Evolutionary conservation across 768 basidiomycete species (phyloP), one percentile per base, ranked within the genome.

Genomic region (Tephrocybe sp.): DNA sequence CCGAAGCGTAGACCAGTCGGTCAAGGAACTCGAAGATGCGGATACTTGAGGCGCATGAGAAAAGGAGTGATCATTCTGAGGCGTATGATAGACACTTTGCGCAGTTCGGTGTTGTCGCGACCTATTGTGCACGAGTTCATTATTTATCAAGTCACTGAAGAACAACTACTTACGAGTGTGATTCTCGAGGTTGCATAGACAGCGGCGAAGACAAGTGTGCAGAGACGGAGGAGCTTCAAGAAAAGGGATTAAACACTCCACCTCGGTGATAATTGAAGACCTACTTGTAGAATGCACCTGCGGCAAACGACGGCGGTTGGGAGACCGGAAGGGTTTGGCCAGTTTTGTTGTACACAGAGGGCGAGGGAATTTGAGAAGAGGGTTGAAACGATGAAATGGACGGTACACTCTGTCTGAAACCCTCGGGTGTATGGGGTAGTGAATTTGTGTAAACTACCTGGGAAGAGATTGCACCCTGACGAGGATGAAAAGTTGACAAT

Each of bases 241-340:
- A 3, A 23, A 23, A n/a, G 10, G 33, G 20, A 38, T 31, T 30
- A 35, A 20, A 30, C 13, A 39, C 19, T 5, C 11, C 30, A 8
- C 5, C 35, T n/a, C 12, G 6, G 44, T 17, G 17, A n/a, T 8
- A 30, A 34, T 34, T 6, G 9, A 40, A 31, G 2, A 36, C 75
- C 43, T 57, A 81, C 86, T 78, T 83, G 69, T 87, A 88, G 26
- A 87, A 74, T 2, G 78, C 69, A 38, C 31, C 32, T 36, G 49
- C 38, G 20, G 45, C 38, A 35, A 73, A 22, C 75, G 75, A 61
- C 79, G 70, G 58, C 78, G 82, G 6, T 62, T 48, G 45, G 22
- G 48, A 35, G 23, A 36, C 10, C 5, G 46, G 41, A 30, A 48
- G 40, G 2, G 45, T 35, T 40, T 36, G 17, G 14, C 14, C 52